Base-by-base conservation (phyloP, 148 eudicot species). In the Persicaria maculosa region DNA sequence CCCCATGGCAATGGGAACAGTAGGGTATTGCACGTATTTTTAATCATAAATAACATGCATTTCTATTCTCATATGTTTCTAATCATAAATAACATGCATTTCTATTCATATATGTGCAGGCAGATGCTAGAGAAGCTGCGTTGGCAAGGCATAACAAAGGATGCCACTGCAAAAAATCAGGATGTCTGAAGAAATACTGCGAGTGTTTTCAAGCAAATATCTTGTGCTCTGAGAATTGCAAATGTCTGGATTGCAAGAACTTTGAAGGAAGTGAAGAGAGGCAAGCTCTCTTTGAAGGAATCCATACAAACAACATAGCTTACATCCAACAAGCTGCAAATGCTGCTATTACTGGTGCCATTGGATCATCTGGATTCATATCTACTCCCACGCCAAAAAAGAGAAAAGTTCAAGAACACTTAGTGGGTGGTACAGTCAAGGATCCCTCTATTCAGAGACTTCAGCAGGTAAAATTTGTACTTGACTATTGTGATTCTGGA, bases 161-260 rank as follows among this genome's bases (percentile, higher is more conserved):
- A 80, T 95, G 99, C 77, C 97, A 95, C 78, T 95, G 99, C 96
- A 95, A 89, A 83, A 95, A 95, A 81, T 95, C 99, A 75, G 99
- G 97, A 72, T 95, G 99, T 81, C 85, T 95, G 50, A 95, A 95
- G 72, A 95, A 95, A 82, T 95, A 95, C 78, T 95, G 99, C 40
- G 99, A 95, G 77, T 95, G 99, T 83, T 95, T 90, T 79, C 99
- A 95, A 78, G 99, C 99, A 59, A 92, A 90, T 75, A 90, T 95
- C 81, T 85, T 95, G 36, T 95, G 99, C 87, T 95, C 99, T 68
- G 99, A 92, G 25, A 90, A 88, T 75, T 95, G 99, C 78, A 95
- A 88, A 82, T 95, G 99, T 85, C 77, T 90, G 76, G 99, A 95
- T 83, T 95, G 99, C 89, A 95, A 95, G 79, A 95, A 95, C 71